Conservation (phyloP, 2,329 filamentous ascomycete species). For the Colletotrichum sp. region DNA sequence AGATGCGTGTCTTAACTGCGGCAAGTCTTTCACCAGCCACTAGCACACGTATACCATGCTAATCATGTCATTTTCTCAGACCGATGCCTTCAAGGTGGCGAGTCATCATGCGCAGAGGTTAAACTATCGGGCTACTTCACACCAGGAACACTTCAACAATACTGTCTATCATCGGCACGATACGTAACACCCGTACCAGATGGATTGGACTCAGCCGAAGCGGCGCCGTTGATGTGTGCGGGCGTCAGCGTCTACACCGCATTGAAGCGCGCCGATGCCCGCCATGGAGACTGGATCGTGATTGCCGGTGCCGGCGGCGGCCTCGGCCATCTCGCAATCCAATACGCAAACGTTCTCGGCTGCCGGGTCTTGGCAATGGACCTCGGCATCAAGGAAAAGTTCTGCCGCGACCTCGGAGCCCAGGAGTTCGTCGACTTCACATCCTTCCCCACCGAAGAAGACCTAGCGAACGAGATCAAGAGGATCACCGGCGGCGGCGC, state of each 20-base stretch:
- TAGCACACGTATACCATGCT: accelerated
- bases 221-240: conserved; percentile 70
- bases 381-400: conserved; percentile 25
- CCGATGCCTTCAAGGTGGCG: conserved; percentile 24
- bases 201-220: conserved; percentile 33
- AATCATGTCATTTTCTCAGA: not conserved
- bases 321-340: conserved; percentile 31
- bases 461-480: conserved; percentile 10
- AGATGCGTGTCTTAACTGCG: conserved; percentile 25
- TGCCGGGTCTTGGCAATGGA: conserved; percentile 32
- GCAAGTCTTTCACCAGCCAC: not conserved
- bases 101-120: conserved; percentile 23
- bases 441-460: conserved; percentile 16
- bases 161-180: conserved; percentile 21
- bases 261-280: conserved; percentile 38
- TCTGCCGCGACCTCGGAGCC: conserved; percentile 28
- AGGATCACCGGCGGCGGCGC: conserved; percentile 23
- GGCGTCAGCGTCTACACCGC: conserved; percentile 69
- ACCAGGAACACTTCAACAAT: conserved; percentile 29
- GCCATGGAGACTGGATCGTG: conserved; percentile 28
- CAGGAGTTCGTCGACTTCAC: conserved; percentile 29
- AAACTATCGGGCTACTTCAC: conserved; percentile 29
- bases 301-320: conserved; percentile 36
- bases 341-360: conserved; percentile 33
- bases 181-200: conserved; percentile 52